Evolutionary conservation across 2,329 filamentous ascomycete genomes (phyloP), one percentile per base, ranked within the genome.

Genomic region (Apiospora marii): DNA sequence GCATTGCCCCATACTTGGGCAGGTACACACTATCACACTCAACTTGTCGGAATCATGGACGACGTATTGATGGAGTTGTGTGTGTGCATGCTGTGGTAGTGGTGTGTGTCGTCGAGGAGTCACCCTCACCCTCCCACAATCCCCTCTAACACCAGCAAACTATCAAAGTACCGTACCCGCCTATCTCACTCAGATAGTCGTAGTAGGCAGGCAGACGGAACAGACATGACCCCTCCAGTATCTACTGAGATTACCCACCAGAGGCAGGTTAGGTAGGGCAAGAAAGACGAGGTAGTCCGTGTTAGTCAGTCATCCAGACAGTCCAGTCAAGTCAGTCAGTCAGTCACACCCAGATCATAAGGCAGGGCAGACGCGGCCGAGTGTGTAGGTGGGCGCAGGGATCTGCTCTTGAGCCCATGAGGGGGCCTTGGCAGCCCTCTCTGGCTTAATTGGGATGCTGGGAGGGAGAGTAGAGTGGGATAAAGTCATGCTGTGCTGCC

Each of bases 101-200:
- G 75, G 77, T 79, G 77, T 64, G 77, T 78, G 77, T 77, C 73
- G 77, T 76, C 73, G 74, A 77, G 77, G 27, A 80, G 79, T 80
- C 79, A 80, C 79, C 79, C 76, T 75, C 68, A 74, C 73, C 75
- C 75, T 76, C 77, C 76, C 77, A 76, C 77, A 76, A 71, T 78
- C 75, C 75, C 75, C 74, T 69, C 75, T 74, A 74, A 64, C 34
- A n/a, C 58, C 14, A 8, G 22, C 58, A 64, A 13, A 64, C 58
- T 2, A 64, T n/a, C 58, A 41, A 41, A 64, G 58, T 41, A 64
- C 34, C 34, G 19, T 48, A 48, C 43, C 43, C 16, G 6, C 10
- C 41, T 41, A 41, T 64, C 30, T n/a, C 34, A n/a, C n/a, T n/a
- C n/a, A n/a, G 53, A 61, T 34, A 37, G 53, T 12, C 49, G 24